Evolutionary conservation across 1,284 basidiomycete species (phyloP).

Genomic region (Leccinum subfulvum): DNA sequence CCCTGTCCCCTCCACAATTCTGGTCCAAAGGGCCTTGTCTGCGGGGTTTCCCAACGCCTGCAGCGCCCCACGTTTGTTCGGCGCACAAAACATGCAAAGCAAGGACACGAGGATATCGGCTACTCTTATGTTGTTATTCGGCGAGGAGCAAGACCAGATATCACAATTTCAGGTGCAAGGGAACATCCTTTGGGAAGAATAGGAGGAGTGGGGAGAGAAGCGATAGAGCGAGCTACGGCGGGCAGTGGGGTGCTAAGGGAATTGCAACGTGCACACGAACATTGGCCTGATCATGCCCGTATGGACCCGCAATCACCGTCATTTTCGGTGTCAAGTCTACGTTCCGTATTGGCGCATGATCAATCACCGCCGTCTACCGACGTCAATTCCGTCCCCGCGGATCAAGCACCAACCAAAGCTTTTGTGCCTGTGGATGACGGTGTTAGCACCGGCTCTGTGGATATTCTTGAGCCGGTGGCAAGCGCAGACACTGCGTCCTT

Average conservation of each 20-base stretch:
- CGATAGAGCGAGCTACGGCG: constrained; percentile 23
- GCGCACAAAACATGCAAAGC: constrained; percentile 80
- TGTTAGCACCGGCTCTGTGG: constrained; percentile 20
- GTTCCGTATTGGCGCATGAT: constrained; percentile 11
- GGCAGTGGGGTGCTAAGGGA: constrained; percentile 27
- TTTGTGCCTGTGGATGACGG: constrained; percentile 44
- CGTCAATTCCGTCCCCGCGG: constrained; percentile 29
- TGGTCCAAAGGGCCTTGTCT: constrained; percentile 53
- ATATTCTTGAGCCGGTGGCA: constrained; percentile 17
- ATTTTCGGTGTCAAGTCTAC: constrained; percentile 14
- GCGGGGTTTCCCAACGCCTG: constrained; percentile 84
- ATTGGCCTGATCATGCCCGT: constrained; percentile 17
- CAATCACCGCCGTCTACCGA: constrained; percentile 19
- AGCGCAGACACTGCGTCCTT: constrained; percentile 19
- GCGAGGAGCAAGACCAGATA: constrained; percentile 67
- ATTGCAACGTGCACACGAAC: constrained; percentile 22
- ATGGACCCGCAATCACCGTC: constrained; percentile 30
- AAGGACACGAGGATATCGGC: constrained; percentile 81
- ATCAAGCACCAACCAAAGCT: constrained; percentile 41
- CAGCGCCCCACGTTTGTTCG: constrained; percentile 86
- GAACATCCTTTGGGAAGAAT: constrained; percentile 52
- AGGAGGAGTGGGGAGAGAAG: constrained; percentile 57
- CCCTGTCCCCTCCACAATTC: constrained; percentile 73
- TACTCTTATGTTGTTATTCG: constrained; percentile 93
- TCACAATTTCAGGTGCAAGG: constrained; percentile 29